A percentile compares a stretch with the other conserved stretches of the same genome.
These are phyloP conservation scores for Blepharisma undulans DNA, from an alignment of 169 alveolate genomes.

Conservation along the genomic window DNA sequence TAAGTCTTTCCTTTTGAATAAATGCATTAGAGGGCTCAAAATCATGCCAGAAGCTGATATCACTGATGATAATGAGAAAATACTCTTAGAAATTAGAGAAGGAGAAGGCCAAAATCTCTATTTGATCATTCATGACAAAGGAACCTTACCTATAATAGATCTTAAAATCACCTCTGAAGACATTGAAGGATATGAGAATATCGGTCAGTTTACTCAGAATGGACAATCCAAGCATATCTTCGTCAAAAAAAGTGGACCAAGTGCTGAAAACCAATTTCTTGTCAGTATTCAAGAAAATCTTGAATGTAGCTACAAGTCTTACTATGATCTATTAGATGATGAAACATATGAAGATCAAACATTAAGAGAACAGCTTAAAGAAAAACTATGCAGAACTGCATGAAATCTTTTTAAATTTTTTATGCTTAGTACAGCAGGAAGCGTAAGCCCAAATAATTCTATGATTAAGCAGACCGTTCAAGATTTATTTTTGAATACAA, in stretches of 20 bases:
- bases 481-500: not conserved
- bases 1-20: not conserved
- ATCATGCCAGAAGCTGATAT: not conserved
- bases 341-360: not conserved
- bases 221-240: not conserved
- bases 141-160: not conserved
- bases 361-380: not conserved
- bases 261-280: not conserved
- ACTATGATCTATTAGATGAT: not conserved
- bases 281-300: not conserved
- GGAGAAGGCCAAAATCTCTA: not conserved
- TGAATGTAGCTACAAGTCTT: not conserved
- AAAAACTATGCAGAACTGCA: slow-evolving; percentile 13
- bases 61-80: not conserved
- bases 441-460: not conserved
- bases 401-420: slow-evolving; percentile 11
- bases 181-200: not conserved
- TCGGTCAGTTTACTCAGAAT: not conserved
- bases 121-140: not conserved
- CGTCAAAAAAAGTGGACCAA: not conserved
- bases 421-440: not conserved
- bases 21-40: not conserved
- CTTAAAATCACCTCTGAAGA: not conserved
- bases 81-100: not conserved
- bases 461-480: not conserved